Evolutionary conservation across 805 yeast species (phyloP).

Genomic region (Wickerhamomyces sydowiorum): DNA sequence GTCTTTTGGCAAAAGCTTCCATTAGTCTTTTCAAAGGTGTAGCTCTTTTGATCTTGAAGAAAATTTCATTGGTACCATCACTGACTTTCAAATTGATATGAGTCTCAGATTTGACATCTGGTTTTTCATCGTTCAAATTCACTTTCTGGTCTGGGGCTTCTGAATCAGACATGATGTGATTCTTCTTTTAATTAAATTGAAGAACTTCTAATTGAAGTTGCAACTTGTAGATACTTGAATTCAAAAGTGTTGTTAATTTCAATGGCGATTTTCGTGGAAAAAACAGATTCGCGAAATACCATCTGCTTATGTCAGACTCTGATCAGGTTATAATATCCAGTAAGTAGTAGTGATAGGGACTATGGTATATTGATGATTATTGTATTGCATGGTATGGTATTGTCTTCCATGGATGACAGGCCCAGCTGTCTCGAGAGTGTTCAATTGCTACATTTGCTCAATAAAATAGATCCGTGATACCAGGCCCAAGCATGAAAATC

Average conservation of each 20-base stretch:
- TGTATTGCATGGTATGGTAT: too few relatives aligned
- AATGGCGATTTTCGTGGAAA: too few relatives aligned
- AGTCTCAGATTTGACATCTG: constrained; percentile 60
- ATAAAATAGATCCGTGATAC: too few relatives aligned
- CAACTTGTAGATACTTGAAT: background rate
- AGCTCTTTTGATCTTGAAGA: constrained; percentile 88
- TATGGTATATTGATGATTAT: too few relatives aligned
- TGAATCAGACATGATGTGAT: constrained; percentile 19
- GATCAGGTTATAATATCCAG: too few relatives aligned
- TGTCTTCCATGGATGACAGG: too few relatives aligned
- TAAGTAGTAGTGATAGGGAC: too few relatives aligned
- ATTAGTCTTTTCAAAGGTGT: constrained; percentile 91
- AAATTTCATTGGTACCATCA: constrained; percentile 90
- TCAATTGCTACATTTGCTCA: too few relatives aligned
- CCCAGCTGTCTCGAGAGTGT: too few relatives aligned
- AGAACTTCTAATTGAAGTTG: constrained; percentile 1
- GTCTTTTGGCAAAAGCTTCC: constrained; percentile 98
- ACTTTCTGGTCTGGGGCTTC: constrained; percentile 30
- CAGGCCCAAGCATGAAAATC: too few relatives aligned
- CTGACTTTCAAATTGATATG: constrained; percentile 93
- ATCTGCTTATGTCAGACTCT: too few relatives aligned
- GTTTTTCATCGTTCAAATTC: constrained; percentile 28
- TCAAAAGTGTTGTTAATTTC: background rate
- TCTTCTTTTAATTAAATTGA: background rate
- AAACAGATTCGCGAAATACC: too few relatives aligned